A percentile compares a stretch with the other conserved stretches of the same genome.
Evolutionary conservation across 2,329 filamentous ascomycete species (phyloP).

Genomic region (Colletotrichum musae): DNA sequence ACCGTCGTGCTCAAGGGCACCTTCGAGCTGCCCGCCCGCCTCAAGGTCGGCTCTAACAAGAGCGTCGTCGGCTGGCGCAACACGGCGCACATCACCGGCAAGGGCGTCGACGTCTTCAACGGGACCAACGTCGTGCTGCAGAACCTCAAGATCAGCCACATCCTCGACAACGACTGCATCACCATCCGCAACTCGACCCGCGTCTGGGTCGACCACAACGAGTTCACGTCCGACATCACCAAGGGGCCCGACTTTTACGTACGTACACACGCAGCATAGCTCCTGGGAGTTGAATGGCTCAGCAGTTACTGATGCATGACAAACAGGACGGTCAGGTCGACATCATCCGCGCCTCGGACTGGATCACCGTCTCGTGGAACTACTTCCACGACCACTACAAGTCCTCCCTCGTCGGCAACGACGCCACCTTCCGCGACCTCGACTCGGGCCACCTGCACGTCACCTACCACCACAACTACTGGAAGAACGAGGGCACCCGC

Average conservation of each 20-base stretch:
- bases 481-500: constrained; percentile 60
- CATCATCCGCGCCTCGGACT: constrained; percentile 60
- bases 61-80: constrained; percentile 56
- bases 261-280: neutral
- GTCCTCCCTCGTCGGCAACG: constrained; percentile 60
- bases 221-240: constrained; percentile 59
- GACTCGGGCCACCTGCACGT: constrained; percentile 61
- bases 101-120: constrained; percentile 53
- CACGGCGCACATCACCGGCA: constrained; percentile 53
- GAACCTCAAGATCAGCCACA: constrained; percentile 54
- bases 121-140: constrained; percentile 57
- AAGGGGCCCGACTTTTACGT: constrained; percentile 56
- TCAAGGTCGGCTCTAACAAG: constrained; percentile 62
- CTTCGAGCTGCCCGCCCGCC: constrained; percentile 57
- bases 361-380: constrained; percentile 63
- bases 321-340: constrained; percentile 61
- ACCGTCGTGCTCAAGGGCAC: constrained; percentile 60
- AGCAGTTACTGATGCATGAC: neutral
- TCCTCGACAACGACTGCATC: constrained; percentile 58
- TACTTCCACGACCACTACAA: constrained; percentile 64
- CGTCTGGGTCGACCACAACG: constrained; percentile 64
- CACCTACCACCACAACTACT: constrained; percentile 66
- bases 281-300: too few species aligned
- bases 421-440: constrained; percentile 54
- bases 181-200: constrained; percentile 60